Evolutionary conservation across 495 filamentous ascomycete species (phyloP).

Genomic region (Aspergillus asperescens): DNA sequence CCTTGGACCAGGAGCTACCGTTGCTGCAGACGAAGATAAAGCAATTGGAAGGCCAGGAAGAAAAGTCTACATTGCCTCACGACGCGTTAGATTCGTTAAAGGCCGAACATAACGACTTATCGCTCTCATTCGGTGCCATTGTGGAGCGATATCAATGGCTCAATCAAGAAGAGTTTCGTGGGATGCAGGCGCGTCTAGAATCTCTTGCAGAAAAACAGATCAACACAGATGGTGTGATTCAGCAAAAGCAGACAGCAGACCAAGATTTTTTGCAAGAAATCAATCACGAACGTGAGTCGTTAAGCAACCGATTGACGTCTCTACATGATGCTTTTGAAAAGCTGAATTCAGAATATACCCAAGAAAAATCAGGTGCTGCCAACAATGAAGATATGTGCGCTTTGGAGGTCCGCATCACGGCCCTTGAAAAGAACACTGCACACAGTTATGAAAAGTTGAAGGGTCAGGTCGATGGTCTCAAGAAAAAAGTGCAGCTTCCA

Average conservation of each 20-base stretch:
- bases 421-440: background rate
- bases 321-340: background rate
- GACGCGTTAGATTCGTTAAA: constrained; percentile 12
- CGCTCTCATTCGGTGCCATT: constrained; percentile 7
- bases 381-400: background rate
- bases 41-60: background rate
- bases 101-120: background rate
- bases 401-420: background rate
- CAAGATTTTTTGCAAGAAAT: background rate
- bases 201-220: background rate
- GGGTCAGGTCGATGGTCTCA: background rate
- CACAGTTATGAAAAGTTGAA: constrained; percentile 2
- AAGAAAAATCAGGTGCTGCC: background rate
- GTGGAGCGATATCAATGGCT: background rate
- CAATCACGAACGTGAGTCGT: background rate
- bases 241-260: background rate
- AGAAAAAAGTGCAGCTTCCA: background rate
- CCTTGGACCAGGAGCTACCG: background rate
- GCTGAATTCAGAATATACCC: background rate
- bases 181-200: background rate
- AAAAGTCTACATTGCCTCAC: background rate
- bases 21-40: background rate
- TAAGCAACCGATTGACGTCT: background rate
- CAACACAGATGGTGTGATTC: background rate
- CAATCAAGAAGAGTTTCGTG: background rate